Base-by-base conservation (phyloP, 306 rosid genomes). In the Alnus glutinosa region DNA sequence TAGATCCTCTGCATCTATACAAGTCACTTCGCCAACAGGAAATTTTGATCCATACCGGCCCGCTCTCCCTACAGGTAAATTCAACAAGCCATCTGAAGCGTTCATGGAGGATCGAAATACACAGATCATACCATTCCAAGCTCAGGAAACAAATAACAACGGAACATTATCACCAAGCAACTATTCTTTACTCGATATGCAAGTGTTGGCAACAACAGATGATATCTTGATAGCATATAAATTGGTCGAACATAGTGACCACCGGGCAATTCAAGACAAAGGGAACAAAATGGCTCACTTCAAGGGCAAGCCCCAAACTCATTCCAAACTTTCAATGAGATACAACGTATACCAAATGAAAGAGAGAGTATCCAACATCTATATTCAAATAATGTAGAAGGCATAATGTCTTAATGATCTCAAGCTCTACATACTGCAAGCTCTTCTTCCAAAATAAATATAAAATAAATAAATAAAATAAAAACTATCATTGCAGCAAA, bases 21-120 rank as follows among this genome's bases (percentile, higher is more conserved):
- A 95, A 74, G 98, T 91, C 63, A 95, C 98, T 90, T 95, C 94
- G 75, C 97, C 98, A 42, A 75, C 49, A 4, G 97, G 97, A 86
- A 86, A 95, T 76, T 86, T 87, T 73, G 98, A 95, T 75, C 93
- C 97, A 75, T 89, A 92, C 87, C 98, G 90, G 79, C 98, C 98
- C 71, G 98, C 98, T 92, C 98, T 89, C 81, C 98, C 98, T 95
- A 83, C 76, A 82, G 75, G 69, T 36, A 87, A 81, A 88, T 77
- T 83, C 71, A 85, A 44, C 32, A 68, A 83, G 83, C 50, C 68
- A 75, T 34, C 54, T 46, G 8, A 67, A 76, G 73, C 75, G 80
- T 15, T 57, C 75, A 77, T 14, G 63, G 44, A 37, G 28, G 71
- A 77, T 75, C 64, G 46, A 80, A 42, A 78, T 30, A 46, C 28